These are phyloP conservation scores for Udeniomyces megalosporus DNA, from an alignment of 768 basidiomycete species.

Conservation along the genomic window DNA sequence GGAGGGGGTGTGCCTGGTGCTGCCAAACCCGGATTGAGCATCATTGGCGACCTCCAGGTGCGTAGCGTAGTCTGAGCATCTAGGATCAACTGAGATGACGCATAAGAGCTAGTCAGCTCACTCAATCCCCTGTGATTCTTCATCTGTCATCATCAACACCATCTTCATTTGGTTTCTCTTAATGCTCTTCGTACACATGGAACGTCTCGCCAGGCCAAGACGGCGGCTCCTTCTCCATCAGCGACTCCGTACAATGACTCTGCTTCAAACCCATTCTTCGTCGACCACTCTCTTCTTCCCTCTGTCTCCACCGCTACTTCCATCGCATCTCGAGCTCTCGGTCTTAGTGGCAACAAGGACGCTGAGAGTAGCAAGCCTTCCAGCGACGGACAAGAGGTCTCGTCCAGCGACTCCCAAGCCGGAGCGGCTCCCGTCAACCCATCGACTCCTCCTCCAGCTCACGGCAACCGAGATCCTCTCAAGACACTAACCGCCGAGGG, in stretches of 20 bases:
- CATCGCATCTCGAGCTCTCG: neutral
- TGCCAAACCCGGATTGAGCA: constrained; percentile 5
- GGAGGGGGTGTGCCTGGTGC: neutral
- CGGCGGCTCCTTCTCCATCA: neutral
- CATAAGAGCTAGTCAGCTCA: neutral
- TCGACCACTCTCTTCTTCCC: neutral
- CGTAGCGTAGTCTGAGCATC: neutral
- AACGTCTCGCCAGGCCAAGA: neutral
- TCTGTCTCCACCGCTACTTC: neutral
- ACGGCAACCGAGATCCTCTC: neutral
- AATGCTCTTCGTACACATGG: neutral
- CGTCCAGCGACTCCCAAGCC: no score
- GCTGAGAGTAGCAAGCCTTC: neutral
- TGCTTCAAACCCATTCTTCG: constrained; percentile 11
- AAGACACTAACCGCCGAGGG: neutral
- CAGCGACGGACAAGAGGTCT: neutral
- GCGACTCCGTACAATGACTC: neutral
- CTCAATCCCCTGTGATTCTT: neutral
- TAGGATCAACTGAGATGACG: neutral
- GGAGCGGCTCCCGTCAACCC: no score
- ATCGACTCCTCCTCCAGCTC: no score
- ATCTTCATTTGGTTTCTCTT: neutral
- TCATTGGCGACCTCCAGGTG: constrained; percentile 16
- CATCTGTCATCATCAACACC: neutral
- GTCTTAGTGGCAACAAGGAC: neutral